These are phyloP conservation scores for Corylus avellana DNA, from an alignment of 306 rosid genomes.

Conservation along the genomic window DNA sequence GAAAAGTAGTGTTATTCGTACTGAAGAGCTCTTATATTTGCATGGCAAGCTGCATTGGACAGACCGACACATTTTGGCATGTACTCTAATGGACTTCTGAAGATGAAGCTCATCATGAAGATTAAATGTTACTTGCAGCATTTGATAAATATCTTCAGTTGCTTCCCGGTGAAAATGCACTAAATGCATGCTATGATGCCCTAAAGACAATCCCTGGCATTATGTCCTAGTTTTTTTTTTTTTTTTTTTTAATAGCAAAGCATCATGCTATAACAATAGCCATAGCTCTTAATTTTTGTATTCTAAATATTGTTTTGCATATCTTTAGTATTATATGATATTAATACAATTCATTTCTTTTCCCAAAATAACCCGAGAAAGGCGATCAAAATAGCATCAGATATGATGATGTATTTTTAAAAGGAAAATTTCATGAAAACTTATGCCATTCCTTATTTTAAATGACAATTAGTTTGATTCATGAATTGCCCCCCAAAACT, in stretches of 20 bases:
- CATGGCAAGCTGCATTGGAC: not conserved
- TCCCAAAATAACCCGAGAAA: not conserved
- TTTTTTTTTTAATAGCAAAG: not conserved
- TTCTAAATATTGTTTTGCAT: not conserved
- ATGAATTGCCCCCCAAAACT: too few species aligned
- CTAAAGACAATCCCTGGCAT: not conserved
- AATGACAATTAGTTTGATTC: too few species aligned
- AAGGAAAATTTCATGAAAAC: not conserved
- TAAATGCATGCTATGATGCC: too few species aligned
- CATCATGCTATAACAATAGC: not conserved
- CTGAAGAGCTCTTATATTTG: too few species aligned
- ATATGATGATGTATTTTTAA: too few species aligned
- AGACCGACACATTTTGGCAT: not conserved
- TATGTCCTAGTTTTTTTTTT: not conserved
- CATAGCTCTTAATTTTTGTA: not conserved
- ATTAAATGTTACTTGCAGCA: not conserved
- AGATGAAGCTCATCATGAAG: not conserved
- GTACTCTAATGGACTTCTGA: not conserved
- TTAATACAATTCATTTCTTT: not conserved
- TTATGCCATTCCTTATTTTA: too few species aligned
- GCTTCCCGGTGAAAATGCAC: too few species aligned
- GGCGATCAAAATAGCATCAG: not conserved
- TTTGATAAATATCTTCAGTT: not conserved
- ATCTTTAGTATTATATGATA: not conserved
- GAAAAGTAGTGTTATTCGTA: too few species aligned